Evolutionary conservation across 805 yeast species (phyloP), one percentile per base, ranked within the genome.

Genomic region (Hanseniaspora jakobsenii): DNA sequence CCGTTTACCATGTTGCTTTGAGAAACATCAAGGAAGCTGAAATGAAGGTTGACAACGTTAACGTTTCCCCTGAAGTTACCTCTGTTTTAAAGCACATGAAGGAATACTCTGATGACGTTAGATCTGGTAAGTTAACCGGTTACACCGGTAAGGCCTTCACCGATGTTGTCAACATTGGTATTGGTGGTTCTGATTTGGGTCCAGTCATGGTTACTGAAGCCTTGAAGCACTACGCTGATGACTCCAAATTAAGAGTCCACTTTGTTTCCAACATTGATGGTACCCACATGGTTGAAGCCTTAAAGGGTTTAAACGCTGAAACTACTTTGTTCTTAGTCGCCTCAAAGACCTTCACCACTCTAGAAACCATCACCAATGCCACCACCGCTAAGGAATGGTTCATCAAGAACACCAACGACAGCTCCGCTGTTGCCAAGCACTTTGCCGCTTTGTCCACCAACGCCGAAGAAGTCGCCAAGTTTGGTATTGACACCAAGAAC

Each of bases 121-220:
- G 98, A 66, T 78, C 91, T 38, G 98, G 98, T 58, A 73, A 69
- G 53, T 89, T 97, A 96, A 86, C 76, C 57, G 98, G 98, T 63
- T 89, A 82, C 75, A 79, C 96, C 54, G 97, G 97, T 55, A 85
- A 86, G 74, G 67, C 71, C 56, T 89, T 91, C 67, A 82, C 91
- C 55, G 94, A 85, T 59, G 78, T 91, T 47, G 97, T 91, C 59
- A 91, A 91, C 74, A 84, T 91, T 57, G 98, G 98, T 66, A 91
- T 91, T 61, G 98, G 98, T 62, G 98, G 98, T 55, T 86, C 96
- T 23, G 98, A 91, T 66, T 74, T 91, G 57, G 98, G 98, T 57
- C 98, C 98, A 36, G 97, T 91, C 44, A 91, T 91, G 98, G 97
- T 91, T 56, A 85, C 96, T 50, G 97, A 91, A 70, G 96, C 98